Evolutionary conservation across 2,329 filamentous ascomycete species (phyloP), one percentile per base, ranked within the genome.

Genomic region (Byssochlamys sp.): DNA sequence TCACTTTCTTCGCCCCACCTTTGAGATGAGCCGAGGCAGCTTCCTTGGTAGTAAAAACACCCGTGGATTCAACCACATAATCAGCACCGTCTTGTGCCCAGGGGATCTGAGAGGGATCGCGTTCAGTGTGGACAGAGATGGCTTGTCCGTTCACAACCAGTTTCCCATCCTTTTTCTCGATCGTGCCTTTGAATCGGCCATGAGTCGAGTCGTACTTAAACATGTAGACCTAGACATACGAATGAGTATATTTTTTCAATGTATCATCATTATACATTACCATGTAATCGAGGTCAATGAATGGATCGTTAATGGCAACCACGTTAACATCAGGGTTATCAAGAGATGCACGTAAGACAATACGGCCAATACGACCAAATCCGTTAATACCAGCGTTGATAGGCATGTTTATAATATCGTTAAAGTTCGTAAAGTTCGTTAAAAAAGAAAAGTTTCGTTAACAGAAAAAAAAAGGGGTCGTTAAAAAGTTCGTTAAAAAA

Each of bases 361-460:
- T 95, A 77, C 90, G 88, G 72, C 90, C 91, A 78, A 96, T 96
- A 77, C 91, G 90, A 80, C 91, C 91, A 82, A 96, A 96, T 76
- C 91, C 90, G 85, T 95, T 95, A 85, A 94, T 95, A 75, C 89
- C 89, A 74, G 91, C 88, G 84, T 91, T 86, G 77, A 31, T 31
- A 31, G 29, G 4, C 29, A 31, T 31, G 29, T 10, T 31, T 10
- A 31, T n/a, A n/a, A n/a, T n/a, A n/a, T n/a, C n/a, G n/a, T n/a
- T n/a, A n/a, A n/a, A n/a, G n/a, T n/a, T n/a, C n/a, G n/a, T n/a
- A n/a, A n/a, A n/a, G n/a, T n/a, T n/a, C n/a, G n/a, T n/a, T n/a
- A n/a, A n/a, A n/a, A n/a, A n/a, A n/a, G n/a, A n/a, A n/a, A n/a
- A n/a, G n/a, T n/a, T n/a, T n/a, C n/a, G n/a, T n/a, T n/a, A n/a